Percentiles rank a stretch among this genome's conserved stretches.
Conservation (phyloP, 2,329 filamentous ascomycete genomes). For the Trichoderma oligosporum region DNA sequence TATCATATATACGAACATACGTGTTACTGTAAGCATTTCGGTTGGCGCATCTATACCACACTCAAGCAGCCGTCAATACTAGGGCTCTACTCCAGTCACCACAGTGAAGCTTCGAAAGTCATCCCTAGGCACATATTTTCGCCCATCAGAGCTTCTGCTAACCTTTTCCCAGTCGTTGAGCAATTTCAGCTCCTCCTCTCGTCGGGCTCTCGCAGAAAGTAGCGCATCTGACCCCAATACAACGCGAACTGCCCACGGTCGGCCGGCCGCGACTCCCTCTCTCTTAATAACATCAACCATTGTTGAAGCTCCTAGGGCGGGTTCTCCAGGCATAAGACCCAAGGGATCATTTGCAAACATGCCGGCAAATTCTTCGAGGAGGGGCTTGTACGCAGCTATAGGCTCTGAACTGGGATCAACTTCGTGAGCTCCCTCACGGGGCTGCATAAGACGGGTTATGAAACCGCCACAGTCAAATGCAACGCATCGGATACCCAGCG, state of each 20-base stretch:
- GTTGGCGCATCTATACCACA: background rate
- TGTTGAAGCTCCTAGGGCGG: constrained; percentile 23
- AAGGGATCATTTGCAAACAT: constrained; percentile 25
- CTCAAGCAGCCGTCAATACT: background rate
- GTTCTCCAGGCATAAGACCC: constrained; percentile 29
- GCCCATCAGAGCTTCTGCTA: constrained; percentile 24
- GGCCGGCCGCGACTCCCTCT: constrained; percentile 27
- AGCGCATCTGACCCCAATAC: constrained; percentile 32
- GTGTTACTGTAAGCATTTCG: too few species aligned
- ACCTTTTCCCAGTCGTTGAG: constrained; percentile 27
- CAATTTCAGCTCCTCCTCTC: constrained; percentile 23
- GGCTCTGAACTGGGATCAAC: constrained; percentile 17
- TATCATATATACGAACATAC: too few species aligned
- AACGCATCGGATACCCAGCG: constrained; percentile 29
- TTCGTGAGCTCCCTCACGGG: constrained; percentile 23
- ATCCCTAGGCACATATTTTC: background rate
- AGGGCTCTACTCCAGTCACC: constrained; percentile 2
- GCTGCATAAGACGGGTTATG: constrained; percentile 28
- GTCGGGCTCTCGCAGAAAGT: constrained; percentile 25
- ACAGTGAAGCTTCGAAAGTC: background rate
- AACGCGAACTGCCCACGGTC: constrained; percentile 27
- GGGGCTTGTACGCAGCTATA: constrained; percentile 24
- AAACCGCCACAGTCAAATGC: constrained; percentile 34
- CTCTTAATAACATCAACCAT: constrained; percentile 31
- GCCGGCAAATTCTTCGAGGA: constrained; percentile 23